phyloP scores from a whole-genome alignment of 305 asterid genomes.

The Withania somnifera region DNA sequence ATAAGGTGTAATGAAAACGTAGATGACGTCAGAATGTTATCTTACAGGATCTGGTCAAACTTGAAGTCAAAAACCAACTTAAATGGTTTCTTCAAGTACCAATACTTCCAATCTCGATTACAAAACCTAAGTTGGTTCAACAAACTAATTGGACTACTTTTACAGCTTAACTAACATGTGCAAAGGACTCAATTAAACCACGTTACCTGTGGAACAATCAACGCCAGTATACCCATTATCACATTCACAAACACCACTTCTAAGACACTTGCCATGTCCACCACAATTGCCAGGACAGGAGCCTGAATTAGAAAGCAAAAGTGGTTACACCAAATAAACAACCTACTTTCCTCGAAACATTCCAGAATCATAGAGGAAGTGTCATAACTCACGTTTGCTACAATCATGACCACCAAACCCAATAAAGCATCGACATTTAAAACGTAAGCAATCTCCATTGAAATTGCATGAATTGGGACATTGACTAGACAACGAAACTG shows the following conservation, averaged over 20 bases:
- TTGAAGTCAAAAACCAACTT: too few relatives aligned
- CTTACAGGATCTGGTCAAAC: neutral
- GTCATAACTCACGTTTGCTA: conserved; percentile 46
- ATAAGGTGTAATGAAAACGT: neutral
- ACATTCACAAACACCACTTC: conserved; percentile 64
- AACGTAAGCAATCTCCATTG: conserved; percentile 84
- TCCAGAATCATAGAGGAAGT: neutral
- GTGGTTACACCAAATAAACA: neutral
- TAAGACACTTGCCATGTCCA: conserved; percentile 69
- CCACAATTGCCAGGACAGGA: conserved; percentile 57
- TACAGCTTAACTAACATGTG: neutral
- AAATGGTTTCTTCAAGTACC: too few relatives aligned
- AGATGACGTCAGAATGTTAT: neutral
- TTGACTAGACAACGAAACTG: conserved; percentile 51
- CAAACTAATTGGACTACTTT: neutral
- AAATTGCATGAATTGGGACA: conserved; percentile 78
- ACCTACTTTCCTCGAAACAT: neutral
- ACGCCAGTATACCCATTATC: conserved; percentile 72
- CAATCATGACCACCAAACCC: conserved; percentile 80
- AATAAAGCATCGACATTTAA: conserved; percentile 77
- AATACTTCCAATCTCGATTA: neutral
- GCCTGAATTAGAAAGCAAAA: conserved; percentile 20
- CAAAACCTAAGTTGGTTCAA: neutral
- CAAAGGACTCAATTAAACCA: neutral
- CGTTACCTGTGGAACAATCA: conserved; percentile 88